phyloP scores from a whole-genome alignment of 768 basidiomycete genomes.

The Termitomyces eurrhizus region DNA sequence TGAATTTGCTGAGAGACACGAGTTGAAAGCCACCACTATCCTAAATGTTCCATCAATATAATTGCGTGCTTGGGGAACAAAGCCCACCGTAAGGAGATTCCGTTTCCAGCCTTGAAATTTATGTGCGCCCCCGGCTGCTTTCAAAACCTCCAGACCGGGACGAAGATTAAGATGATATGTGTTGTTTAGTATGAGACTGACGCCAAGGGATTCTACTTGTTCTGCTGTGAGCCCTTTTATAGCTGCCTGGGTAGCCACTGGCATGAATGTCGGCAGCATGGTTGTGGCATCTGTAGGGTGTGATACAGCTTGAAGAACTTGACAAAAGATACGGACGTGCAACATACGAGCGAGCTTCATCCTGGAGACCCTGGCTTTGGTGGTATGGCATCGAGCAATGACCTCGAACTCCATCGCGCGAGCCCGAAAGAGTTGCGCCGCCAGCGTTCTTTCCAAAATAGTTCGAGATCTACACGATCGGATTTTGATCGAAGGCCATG shows the following conservation, averaged over 20 bases:
- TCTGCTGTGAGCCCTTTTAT: conserved; percentile 89
- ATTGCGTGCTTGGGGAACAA: not conserved
- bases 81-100: conserved; percentile 73
- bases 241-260: conserved; percentile 88
- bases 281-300: conserved; percentile 63
- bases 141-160: conserved; percentile 72
- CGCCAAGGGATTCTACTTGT: conserved; percentile 76
- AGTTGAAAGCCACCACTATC: conserved; percentile 91
- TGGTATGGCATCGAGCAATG: conserved; percentile 76
- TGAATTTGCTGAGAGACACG: conserved; percentile 80
- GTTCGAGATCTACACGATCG: conserved; percentile 2
- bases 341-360: conserved; percentile 79
- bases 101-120: conserved; percentile 84
- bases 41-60: conserved; percentile 30
- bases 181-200: conserved; percentile 85
- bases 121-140: conserved; percentile 81
- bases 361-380: conserved; percentile 77
- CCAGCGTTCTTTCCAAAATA: conserved; percentile 7
- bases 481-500: conserved; percentile 2
- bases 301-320: not conserved
- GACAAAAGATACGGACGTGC: conserved; percentile 1
- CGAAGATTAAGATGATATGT: conserved; percentile 89
- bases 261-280: conserved; percentile 90
- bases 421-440: conserved; percentile 13
- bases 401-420: conserved; percentile 76